These are phyloP conservation scores for Phytopythium delawarense DNA, from an alignment of 352 stramenopile genomes.

Conservation along the genomic window DNA sequence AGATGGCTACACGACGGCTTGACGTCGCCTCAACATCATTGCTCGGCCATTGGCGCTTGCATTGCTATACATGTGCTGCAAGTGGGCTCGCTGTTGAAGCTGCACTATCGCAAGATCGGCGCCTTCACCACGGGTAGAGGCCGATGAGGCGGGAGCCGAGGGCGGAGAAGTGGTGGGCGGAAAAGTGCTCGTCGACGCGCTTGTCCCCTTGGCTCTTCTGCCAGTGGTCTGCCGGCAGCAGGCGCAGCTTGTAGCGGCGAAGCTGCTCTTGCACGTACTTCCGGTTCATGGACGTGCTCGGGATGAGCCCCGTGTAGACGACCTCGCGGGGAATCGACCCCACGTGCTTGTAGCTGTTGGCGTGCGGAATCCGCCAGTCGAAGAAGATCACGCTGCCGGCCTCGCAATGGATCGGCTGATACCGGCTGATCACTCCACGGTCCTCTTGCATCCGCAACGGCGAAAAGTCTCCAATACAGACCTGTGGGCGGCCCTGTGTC, in stretches of 20 bases:
- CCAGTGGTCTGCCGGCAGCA: constrained; percentile 76
- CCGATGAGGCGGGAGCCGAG: constrained; percentile 65
- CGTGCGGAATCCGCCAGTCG: constrained; percentile 85
- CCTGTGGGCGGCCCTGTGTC: constrained; percentile 35
- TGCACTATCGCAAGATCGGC: background rate
- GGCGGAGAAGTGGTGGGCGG: constrained; percentile 54
- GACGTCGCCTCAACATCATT: too few species aligned
- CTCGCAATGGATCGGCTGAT: constrained; percentile 51
- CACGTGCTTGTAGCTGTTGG: constrained; percentile 82
- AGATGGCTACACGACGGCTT: background rate
- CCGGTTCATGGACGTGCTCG: constrained; percentile 63
- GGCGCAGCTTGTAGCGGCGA: constrained; percentile 50
- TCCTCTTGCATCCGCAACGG: constrained; percentile 85
- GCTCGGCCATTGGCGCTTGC: too few species aligned
- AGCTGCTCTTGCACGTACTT: constrained; percentile 71
- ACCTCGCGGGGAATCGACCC: constrained; percentile 60
- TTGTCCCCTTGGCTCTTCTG: constrained; percentile 60
- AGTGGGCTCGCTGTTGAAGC: background rate
- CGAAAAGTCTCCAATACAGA: constrained; percentile 88
- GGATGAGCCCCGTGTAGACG: constrained; percentile 85
- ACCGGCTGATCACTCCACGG: constrained; percentile 62
- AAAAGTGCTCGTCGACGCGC: constrained; percentile 58
- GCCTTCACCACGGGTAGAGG: constrained; percentile 46
- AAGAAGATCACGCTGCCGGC: constrained; percentile 86
- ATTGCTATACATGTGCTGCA: too few species aligned